Conservation (phyloP, 2,329 filamentous ascomycete genomes). For the Colletotrichum tanaceti region DNA sequence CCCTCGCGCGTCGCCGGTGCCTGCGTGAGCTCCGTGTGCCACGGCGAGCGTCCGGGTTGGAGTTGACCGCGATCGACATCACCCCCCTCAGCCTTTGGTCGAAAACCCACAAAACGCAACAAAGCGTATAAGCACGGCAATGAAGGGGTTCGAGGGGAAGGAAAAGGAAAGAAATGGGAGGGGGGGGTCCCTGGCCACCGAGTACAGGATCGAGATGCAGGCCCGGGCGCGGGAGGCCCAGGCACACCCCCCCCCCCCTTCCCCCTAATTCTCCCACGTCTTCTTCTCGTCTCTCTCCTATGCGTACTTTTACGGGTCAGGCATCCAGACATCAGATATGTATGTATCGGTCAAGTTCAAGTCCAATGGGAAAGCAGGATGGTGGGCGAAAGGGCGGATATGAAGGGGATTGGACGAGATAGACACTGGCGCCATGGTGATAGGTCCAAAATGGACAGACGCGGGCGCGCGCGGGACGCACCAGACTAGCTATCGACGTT, state of each 20-base stretch:
- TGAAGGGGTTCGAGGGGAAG: background rate
- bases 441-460: background rate
- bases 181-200: conserved; percentile 3
- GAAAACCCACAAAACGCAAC: background rate
- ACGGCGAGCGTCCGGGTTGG: background rate
- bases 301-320: background rate
- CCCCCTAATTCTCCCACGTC: too few relatives aligned
- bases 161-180: background rate
- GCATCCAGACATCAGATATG: background rate
- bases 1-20: background rate
- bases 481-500: background rate
- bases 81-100: background rate
- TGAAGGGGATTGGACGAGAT: background rate
- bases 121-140: background rate
- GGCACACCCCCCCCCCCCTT: background rate
- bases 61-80: background rate
- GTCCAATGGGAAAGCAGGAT: background rate
- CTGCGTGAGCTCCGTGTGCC: background rate
- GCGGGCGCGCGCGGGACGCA: background rate
- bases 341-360: too few relatives aligned
- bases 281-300: background rate
- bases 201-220: conserved; percentile 36
- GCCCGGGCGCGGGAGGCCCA: conserved; percentile 23
- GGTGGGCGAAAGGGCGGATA: background rate
- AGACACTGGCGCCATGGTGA: background rate